A percentile compares a stretch with the other conserved stretches of the same genome.
Conservation (phyloP, 2,329 filamentous ascomycete genomes). For the Venturia effusa region DNA sequence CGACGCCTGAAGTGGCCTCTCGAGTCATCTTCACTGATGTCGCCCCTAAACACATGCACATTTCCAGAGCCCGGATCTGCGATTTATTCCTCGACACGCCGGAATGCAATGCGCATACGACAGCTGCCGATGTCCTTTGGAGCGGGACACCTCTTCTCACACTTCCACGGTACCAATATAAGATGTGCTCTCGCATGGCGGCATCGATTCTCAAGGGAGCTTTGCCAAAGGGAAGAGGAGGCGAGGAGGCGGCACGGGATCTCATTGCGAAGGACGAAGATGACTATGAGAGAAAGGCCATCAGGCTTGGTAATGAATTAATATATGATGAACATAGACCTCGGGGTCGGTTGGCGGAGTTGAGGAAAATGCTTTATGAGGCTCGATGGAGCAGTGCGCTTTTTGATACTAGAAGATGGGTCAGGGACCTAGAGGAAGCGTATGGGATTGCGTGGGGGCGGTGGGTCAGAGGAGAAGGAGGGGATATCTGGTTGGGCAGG, state of each 20-base stretch:
- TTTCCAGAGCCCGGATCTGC: slow-evolving; percentile 79
- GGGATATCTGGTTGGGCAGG: slow-evolving; percentile 69
- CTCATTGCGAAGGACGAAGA: slow-evolving; percentile 69
- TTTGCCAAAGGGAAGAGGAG: slow-evolving; percentile 60
- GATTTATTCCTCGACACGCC: slow-evolving; percentile 95
- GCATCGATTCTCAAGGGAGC: slow-evolving; percentile 88
- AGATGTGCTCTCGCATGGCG: slow-evolving; percentile 98
- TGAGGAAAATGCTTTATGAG: slow-evolving; percentile 73
- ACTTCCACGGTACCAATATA: slow-evolving; percentile 83
- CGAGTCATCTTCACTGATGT: slow-evolving; percentile 94
- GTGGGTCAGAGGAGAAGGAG: slow-evolving; percentile 79
- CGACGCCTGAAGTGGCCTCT: slow-evolving; percentile 69
- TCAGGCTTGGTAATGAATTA: slow-evolving; percentile 24
- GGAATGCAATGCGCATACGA: slow-evolving; percentile 97
- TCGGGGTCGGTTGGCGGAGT: slow-evolving; percentile 60
- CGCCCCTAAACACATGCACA: slow-evolving; percentile 88
- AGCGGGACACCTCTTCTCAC: slow-evolving; percentile 89
- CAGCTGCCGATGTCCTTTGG: slow-evolving; percentile 92
- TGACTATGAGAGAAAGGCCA: slow-evolving; percentile 57
- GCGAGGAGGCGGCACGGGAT: slow-evolving; percentile 56
- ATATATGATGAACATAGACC: slow-evolving; percentile 22
- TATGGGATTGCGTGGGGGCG: slow-evolving; percentile 81
- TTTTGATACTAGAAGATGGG: slow-evolving; percentile 89
- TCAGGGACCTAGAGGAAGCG: slow-evolving; percentile 74
- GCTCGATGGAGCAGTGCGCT: slow-evolving; percentile 76